Percentiles rank a stretch among this genome's conserved stretches.
phyloP scores from a whole-genome alignment of 345 rosid genomes.

The Turritis glabra region DNA sequence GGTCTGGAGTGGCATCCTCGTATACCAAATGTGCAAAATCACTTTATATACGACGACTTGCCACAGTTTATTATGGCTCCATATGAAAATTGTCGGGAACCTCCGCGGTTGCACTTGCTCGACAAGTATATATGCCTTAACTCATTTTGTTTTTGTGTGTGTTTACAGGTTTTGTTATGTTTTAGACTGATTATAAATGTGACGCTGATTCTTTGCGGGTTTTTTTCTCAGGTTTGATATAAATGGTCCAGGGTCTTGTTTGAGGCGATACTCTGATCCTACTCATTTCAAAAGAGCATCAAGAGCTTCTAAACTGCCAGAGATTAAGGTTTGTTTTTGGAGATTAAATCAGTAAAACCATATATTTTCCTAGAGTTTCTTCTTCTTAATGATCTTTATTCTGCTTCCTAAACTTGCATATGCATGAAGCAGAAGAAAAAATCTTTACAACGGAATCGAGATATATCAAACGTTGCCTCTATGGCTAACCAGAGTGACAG shows the following conservation, averaged over 20 bases:
- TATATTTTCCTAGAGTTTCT: background rate
- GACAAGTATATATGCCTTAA: slow-evolving; percentile 59
- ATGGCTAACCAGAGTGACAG: slow-evolving; percentile 27
- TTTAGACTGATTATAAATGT: slow-evolving; percentile 5
- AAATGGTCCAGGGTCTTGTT: slow-evolving; percentile 90
- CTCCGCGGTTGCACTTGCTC: slow-evolving; percentile 79
- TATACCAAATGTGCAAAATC: slow-evolving; percentile 64
- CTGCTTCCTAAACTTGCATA: background rate
- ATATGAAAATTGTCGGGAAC: slow-evolving; percentile 75
- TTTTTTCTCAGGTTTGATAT: slow-evolving; percentile 68
- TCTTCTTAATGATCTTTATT: background rate
- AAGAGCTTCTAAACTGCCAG: slow-evolving; percentile 52
- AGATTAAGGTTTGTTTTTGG: slow-evolving; percentile 57
- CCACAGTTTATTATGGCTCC: slow-evolving; percentile 83
- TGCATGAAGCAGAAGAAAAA: slow-evolving; percentile 30
- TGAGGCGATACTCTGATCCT: slow-evolving; percentile 88
- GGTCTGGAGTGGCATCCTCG: slow-evolving; percentile 92
- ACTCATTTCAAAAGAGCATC: slow-evolving; percentile 71
- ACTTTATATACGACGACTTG: slow-evolving; percentile 77
- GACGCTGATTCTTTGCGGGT: slow-evolving; percentile 20
- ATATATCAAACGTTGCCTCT: slow-evolving; percentile 22
- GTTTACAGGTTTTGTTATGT: background rate
- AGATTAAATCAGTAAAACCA: slow-evolving; percentile 2
- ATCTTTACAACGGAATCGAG: slow-evolving; percentile 10
- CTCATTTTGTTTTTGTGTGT: background rate